These are phyloP conservation scores for Rubroboletus satanas DNA, from an alignment of 768 basidiomycete genomes.

Conservation along the genomic window DNA sequence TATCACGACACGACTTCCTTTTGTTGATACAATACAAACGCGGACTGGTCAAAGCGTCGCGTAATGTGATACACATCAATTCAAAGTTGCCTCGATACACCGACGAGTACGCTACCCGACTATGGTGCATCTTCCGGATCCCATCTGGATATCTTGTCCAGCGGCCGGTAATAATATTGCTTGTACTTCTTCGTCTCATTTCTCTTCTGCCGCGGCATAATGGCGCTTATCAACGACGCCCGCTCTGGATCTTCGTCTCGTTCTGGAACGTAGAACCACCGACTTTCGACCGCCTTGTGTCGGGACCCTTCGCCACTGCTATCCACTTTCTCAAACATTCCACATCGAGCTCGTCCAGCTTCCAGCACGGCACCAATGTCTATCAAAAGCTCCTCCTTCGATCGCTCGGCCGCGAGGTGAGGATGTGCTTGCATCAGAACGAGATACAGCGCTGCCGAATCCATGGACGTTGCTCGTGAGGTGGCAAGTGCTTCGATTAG, in stretches of 20 bases:
- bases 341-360: conserved; percentile 41
- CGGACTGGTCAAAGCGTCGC: background rate
- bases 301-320: conserved; percentile 53
- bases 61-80: background rate
- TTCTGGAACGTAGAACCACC: conserved; percentile 79
- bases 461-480: conserved; percentile 66
- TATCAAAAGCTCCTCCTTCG: conserved; percentile 43
- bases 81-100: conserved; percentile 19
- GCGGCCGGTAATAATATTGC: conserved; percentile 77
- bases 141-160: conserved; percentile 71
- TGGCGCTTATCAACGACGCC: conserved; percentile 59
- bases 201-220: conserved; percentile 76
- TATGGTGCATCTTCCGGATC: conserved; percentile 60
- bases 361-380: conserved; percentile 51
- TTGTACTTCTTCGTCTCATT: conserved; percentile 80
- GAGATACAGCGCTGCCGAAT: conserved; percentile 50
- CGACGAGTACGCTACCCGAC: conserved; percentile 5
- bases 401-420: conserved; percentile 36
- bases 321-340: conserved; percentile 72
- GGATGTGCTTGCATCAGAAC: conserved; percentile 53
- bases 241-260: conserved; percentile 66
- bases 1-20: conserved; percentile 7
- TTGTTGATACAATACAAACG: background rate
- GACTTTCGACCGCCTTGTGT: conserved; percentile 43
- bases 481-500: conserved; percentile 67